Evolutionary conservation across 2,329 filamentous ascomycete genomes (phyloP), one percentile per base, ranked within the genome.

Genomic region (Cyphellophora europaea): DNA sequence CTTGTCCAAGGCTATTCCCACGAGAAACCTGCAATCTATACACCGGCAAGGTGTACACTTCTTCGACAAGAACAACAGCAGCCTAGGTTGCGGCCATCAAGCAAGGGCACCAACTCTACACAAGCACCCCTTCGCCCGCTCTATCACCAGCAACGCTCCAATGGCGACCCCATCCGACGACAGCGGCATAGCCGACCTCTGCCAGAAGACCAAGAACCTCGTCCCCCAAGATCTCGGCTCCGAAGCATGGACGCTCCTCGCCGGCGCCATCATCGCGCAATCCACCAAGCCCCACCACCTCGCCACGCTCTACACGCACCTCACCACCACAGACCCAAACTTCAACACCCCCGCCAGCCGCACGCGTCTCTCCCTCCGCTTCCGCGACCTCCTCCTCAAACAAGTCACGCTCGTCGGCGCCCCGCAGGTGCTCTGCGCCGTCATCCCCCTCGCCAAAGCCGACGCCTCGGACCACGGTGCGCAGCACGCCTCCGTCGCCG

Each of bases 201-300:
- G 48, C 40, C 35, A 37, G 14, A 37, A 44, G 16, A 49, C 52
- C 11, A 52, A 52, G 38, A 33, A 19, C 6, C 19, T 44, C 23
- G 33, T 53, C 12, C 46, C 52, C 6, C 42, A 47, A 16, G 44
- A 93, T 69, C 11, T 68, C 57, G 3, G 86, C 82, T 4, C 88
- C 73, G 43, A 72, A 67, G 51, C 67, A 54, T 38, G 69, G 70
- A 48, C 70, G 53, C 11, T 62, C 57, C 23, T 61, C 54, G 48
- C 57, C 27, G 50, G 49, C 27, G 46, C 53, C 4, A 44, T 45
- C 16, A 43, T 55, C 3, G 48, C 51, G 4, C 45, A 44, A 27
- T 53, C 49, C 17, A 43, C 48, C 6, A 46, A 48, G 14, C 47
- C 52, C 14, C 32, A 43, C 5, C 47, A 49, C 30, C 35, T 54